Conservation (phyloP, 352 stramenopile genomes). For the Saprolegnia diclina region DNA sequence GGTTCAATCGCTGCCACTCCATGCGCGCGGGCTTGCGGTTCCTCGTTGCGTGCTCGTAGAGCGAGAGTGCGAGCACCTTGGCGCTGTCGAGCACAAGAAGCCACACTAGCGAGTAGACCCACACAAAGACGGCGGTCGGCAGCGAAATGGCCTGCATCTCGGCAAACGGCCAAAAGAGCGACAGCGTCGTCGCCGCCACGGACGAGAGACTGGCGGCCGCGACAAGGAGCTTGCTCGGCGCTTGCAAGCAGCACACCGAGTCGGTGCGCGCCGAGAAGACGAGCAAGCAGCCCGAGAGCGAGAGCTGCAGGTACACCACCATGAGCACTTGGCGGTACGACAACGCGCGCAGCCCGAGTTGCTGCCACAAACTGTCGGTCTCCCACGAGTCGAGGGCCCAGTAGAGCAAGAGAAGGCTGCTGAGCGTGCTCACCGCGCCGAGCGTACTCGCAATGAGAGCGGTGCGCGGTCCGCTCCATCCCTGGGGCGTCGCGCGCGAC, state of each 20-base stretch:
- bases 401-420: constrained; percentile 79
- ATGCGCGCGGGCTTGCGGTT: constrained; percentile 54
- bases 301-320: constrained; percentile 94
- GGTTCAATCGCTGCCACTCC: constrained; percentile 70
- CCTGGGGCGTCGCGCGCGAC: constrained; percentile 56
- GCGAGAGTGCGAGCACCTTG: constrained; percentile 62
- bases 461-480: constrained; percentile 68
- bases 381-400: constrained; percentile 84
- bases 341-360: constrained; percentile 57
- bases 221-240: constrained; percentile 63
- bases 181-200: constrained; percentile 68
- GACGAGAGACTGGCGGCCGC: constrained; percentile 73
- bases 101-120: constrained; percentile 84
- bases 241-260: constrained; percentile 72
- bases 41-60: constrained; percentile 43
- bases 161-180: constrained; percentile 79
- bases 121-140: constrained; percentile 74
- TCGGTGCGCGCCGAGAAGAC: constrained; percentile 86
- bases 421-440: constrained; percentile 69
- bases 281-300: constrained; percentile 90
- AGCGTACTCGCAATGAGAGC: constrained; percentile 49
- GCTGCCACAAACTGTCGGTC: constrained; percentile 47
- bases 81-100: constrained; percentile 83
- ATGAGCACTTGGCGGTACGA: constrained; percentile 87
- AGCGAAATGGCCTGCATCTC: constrained; percentile 72